Base-by-base conservation (phyloP, 148 eudicot species). In the Rhododendron kiyosumense region DNA sequence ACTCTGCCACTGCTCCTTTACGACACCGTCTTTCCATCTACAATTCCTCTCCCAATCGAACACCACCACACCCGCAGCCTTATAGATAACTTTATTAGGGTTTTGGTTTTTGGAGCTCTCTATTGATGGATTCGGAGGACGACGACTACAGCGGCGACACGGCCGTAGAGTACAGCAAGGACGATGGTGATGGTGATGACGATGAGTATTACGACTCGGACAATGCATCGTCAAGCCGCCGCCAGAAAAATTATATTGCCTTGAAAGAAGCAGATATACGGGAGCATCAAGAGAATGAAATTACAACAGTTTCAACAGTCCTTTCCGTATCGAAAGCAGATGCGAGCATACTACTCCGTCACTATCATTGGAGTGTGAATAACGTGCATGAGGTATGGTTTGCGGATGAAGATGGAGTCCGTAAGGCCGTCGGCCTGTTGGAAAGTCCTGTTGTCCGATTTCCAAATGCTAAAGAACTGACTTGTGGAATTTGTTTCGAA, bases 381-480 rank as follows among this genome's bases (percentile, higher is more conserved):
- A 89, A 89, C 79, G 86, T 94, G 85, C 94, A 93, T 61, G 98
- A 94, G 81, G 96, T 85, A 86, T 94, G 98, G 98, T 94, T 94
- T 88, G 91, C 93, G 57, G 93, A 92, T 82, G 98, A 94, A 90
- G 94, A 87, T 73, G 80, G 84, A 85, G 94, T 93, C 34, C 91
- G 94, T 28, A 88, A 83, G 79, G 81, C 91, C 75, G 93, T 91
- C 76, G 98, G 98, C 79, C 38, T 94, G 52, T 85, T 90, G 61
- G 90, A 87, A 79, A 84, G 74, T 32, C 90, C 94, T 15, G 81
- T 83, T 43, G 83, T 88, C 59, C 77, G 49, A 65, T 79, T 78
- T 76, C 84, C 90, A 81, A 32, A 82, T 13, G 54, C 54, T 51
- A 51, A 51, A 45, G 84, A 88, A 84, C 88, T 82, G 52, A 34